Conservation (phyloP, 805 yeast species). For the Lachancea quebecensis region DNA sequence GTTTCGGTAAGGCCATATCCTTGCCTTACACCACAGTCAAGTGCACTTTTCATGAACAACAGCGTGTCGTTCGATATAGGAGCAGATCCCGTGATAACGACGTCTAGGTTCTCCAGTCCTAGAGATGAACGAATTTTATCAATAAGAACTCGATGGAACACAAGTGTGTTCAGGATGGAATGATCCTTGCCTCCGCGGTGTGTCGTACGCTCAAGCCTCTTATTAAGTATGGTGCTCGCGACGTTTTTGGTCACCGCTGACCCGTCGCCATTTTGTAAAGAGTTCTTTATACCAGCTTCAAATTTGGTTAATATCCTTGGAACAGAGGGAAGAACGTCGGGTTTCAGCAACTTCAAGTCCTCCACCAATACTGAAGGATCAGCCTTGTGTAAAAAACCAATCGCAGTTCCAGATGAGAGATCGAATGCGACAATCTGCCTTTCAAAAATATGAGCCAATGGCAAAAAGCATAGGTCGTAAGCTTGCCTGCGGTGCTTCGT, state of each 20-base stretch:
- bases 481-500: conserved; percentile 22
- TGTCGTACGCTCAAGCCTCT: conserved; percentile 18
- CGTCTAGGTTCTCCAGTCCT: conserved; percentile 41
- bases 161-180: conserved; percentile 32
- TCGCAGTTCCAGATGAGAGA: conserved; percentile 40
- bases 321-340: conserved; percentile 48
- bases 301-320: conserved; percentile 59
- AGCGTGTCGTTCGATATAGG: conserved; percentile 61
- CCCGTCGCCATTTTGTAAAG: conserved; percentile 18
- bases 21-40: conserved; percentile 49
- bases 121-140: conserved; percentile 39
- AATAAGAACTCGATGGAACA: conserved; percentile 32
- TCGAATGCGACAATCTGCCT: conserved; percentile 40
- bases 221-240: conserved; percentile 22
- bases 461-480: conserved; percentile 40
- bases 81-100: conserved; percentile 54
- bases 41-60: conserved; percentile 52
- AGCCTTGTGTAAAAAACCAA: conserved; percentile 52
- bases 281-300: conserved; percentile 51
- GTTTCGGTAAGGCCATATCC: conserved; percentile 77
- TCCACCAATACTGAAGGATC: conserved; percentile 47
- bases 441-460: conserved; percentile 55
- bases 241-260: conserved; percentile 11
- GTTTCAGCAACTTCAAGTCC: conserved; percentile 49
- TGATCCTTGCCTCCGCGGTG: conserved; percentile 34